Evolutionary conservation across 345 rosid genomes (phyloP).

Genomic region (Arabidopsis suecica): DNA sequence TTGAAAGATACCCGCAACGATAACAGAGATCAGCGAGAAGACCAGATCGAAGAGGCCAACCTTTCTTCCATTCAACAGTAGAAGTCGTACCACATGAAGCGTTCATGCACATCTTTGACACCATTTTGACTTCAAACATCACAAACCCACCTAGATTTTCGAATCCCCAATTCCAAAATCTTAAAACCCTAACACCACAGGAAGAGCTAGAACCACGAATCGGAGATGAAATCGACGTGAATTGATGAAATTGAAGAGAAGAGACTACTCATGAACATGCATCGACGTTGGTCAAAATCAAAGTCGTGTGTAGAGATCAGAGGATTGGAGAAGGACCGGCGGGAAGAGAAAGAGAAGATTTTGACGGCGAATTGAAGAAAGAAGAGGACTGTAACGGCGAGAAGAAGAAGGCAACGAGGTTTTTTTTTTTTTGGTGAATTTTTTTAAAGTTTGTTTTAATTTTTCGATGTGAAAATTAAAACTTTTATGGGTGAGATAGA

Average conservation of each 20-base stretch:
- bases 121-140: constrained; percentile 51
- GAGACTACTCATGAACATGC: constrained; percentile 43
- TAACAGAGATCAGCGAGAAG: constrained; percentile 75
- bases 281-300: constrained; percentile 41
- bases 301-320: constrained; percentile 33
- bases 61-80: constrained; percentile 75
- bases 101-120: constrained; percentile 84
- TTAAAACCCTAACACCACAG: constrained; percentile 30
- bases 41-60: constrained; percentile 92
- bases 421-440: neutral
- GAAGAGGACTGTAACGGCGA: constrained; percentile 43
- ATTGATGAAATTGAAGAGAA: constrained; percentile 6
- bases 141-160: neutral
- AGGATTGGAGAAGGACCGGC: constrained; percentile 1
- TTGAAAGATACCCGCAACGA: constrained; percentile 74
- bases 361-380: constrained; percentile 38
- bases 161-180: constrained; percentile 34
- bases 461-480: constrained; percentile 35
- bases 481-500: constrained; percentile 40
- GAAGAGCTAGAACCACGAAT: constrained; percentile 9
- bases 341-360: neutral
- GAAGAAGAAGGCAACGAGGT: constrained; percentile 42
- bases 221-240: constrained; percentile 45
- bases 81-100: constrained; percentile 56
- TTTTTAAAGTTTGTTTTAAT: neutral